Conservation (phyloP, 1,284 basidiomycete species). For the Porodaedalea pini region DNA sequence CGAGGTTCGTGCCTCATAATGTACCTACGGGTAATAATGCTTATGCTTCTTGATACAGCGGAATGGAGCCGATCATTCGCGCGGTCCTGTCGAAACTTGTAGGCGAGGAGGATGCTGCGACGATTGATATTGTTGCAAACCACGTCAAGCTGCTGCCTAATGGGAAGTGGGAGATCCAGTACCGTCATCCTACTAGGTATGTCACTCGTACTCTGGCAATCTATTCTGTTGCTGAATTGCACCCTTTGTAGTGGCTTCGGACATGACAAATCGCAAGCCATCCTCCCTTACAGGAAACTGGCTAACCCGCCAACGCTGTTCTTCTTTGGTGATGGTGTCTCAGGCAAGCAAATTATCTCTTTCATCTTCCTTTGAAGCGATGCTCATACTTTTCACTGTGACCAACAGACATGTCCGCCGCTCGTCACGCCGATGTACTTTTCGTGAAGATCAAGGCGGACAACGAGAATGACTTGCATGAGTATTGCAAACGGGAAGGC, state of each 20-base stretch:
- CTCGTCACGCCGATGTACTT: conserved; percentile 82
- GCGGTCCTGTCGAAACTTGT: conserved; percentile 80
- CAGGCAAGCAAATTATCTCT: conserved; percentile 46
- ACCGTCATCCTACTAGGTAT: conserved; percentile 81
- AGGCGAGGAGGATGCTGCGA: conserved; percentile 65
- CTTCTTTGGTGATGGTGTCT: conserved; percentile 95
- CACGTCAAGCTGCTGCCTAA: conserved; percentile 65
- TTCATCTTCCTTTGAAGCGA: neutral
- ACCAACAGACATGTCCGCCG: conserved; percentile 78
- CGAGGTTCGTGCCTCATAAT: conserved; percentile 52
- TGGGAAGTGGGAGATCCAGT: conserved; percentile 83
- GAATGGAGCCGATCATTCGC: conserved; percentile 90
- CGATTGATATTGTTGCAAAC: conserved; percentile 90
- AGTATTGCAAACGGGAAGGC: conserved; percentile 67
- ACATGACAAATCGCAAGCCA: conserved; percentile 91
- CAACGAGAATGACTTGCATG: conserved; percentile 81
- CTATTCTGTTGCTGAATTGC: neutral
- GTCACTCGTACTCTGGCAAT: conserved; percentile 12
- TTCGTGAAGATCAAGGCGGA: conserved; percentile 83
- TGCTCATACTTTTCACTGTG: neutral
- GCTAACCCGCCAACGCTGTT: conserved; percentile 75
- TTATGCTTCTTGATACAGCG: conserved; percentile 43
- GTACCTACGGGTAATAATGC: neutral
- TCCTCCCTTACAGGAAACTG: conserved; percentile 79
- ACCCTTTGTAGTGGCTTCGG: conserved; percentile 71